These are phyloP conservation scores for Vigna radiata DNA, from an alignment of 306 rosid genomes.

Conservation along the genomic window DNA sequence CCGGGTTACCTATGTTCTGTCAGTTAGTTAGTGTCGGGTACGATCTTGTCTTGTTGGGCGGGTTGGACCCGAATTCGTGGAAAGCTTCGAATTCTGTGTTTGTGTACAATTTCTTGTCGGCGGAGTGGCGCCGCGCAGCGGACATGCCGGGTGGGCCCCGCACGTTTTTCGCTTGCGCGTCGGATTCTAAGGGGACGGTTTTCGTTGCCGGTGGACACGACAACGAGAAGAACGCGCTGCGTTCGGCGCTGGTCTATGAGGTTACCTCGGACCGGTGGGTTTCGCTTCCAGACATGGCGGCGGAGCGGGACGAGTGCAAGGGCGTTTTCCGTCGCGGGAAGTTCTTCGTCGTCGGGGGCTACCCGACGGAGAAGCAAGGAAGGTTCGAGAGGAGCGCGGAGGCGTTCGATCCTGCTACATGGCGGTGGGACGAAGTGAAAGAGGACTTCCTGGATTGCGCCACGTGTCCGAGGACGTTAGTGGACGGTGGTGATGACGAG, in stretches of 20 bases:
- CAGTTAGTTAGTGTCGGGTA: conserved; percentile 60
- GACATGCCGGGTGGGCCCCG: conserved; percentile 74
- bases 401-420: conserved; percentile 48
- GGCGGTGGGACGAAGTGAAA: conserved; percentile 53
- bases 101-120: conserved; percentile 55
- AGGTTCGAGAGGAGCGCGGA: conserved; percentile 66
- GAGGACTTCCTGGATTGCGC: conserved; percentile 51
- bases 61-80: conserved; percentile 74
- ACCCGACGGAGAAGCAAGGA: conserved; percentile 73
- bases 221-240: conserved; percentile 66
- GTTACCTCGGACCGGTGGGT: conserved; percentile 62
- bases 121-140: conserved; percentile 65
- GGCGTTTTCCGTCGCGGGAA: conserved; percentile 53
- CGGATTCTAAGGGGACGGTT: conserved; percentile 48
- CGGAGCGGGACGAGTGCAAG: conserved; percentile 78
- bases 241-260: conserved; percentile 60
- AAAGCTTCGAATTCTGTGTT: conserved; percentile 58
- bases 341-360: conserved; percentile 63
- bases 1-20: conserved; percentile 73
- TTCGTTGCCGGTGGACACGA: conserved; percentile 81
- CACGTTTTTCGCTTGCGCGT: conserved; percentile 66
- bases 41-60: conserved; percentile 69
- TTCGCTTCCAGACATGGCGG: conserved; percentile 59
- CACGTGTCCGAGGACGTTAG: conserved; percentile 62
- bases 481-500: conserved; percentile 45